Evolutionary conservation across 768 basidiomycete species (phyloP).

Genomic region (Leccinum subgranulosum): DNA sequence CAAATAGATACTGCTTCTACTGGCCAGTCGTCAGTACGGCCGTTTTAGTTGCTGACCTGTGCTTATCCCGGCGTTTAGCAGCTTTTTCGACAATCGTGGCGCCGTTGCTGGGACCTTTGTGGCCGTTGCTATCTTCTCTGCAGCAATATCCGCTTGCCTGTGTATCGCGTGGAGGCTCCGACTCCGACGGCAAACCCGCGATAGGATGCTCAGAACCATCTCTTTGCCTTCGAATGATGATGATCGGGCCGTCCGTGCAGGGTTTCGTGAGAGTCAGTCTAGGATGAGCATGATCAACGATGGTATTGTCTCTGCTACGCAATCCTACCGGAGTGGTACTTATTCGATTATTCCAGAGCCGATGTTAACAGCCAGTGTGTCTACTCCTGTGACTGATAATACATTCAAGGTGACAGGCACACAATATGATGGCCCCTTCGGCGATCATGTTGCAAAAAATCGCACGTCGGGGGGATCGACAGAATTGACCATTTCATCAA

Average conservation of each 20-base stretch:
- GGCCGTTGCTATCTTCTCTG: constrained; percentile 55
- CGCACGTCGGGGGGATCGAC: constrained; percentile 7
- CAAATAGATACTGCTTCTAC: constrained; percentile 29
- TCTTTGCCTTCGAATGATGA: constrained; percentile 30
- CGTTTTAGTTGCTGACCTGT: not conserved
- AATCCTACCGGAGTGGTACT: constrained; percentile 1
- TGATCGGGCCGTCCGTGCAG: constrained; percentile 8
- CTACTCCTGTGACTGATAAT: not conserved
- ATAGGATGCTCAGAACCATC: constrained; percentile 37
- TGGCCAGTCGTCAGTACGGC: constrained; percentile 26
- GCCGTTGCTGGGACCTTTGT: constrained; percentile 76
- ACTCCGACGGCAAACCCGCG: constrained; percentile 37
- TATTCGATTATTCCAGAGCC: not conserved
- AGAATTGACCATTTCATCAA: constrained; percentile 23
- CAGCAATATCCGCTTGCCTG: constrained; percentile 44
- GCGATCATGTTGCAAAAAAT: constrained; percentile 8
- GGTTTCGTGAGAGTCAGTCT: constrained; percentile 38
- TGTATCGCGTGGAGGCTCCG: constrained; percentile 35
- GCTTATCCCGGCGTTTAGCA: constrained; percentile 22
- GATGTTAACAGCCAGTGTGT: not conserved
- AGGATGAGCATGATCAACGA: constrained; percentile 14
- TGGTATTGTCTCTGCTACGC: constrained; percentile 7
- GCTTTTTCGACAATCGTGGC: constrained; percentile 64
- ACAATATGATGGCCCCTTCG: not conserved
- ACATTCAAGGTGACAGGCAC: not conserved